Evolutionary conservation across 768 basidiomycete species (phyloP).

Genomic region (Saitozyma sp.): DNA sequence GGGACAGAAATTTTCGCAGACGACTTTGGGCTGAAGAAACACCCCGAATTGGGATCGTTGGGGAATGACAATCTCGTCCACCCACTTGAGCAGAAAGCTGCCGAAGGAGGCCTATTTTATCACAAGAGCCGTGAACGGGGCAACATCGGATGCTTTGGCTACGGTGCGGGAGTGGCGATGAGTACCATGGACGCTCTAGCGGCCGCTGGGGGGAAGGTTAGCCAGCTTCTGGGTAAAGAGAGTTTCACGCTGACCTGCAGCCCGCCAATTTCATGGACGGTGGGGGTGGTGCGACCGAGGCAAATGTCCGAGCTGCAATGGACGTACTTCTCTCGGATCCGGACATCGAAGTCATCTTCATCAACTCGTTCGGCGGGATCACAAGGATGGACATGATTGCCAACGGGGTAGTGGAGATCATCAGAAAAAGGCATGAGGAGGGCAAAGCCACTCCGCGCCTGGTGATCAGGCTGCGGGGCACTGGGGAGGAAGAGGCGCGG

Average conservation of each 20-base stretch:
- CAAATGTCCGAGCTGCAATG: conserved; percentile 16
- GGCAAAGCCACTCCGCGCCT: too few species aligned
- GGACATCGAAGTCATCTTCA: conserved; percentile 14
- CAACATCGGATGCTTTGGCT: conserved; percentile 15
- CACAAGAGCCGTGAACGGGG: conserved; percentile 10
- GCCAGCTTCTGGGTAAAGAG: background rate
- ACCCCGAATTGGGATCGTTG: background rate
- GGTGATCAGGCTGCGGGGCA: too few species aligned
- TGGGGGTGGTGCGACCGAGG: conserved; percentile 17
- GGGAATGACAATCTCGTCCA: background rate
- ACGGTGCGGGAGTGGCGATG: conserved; percentile 19
- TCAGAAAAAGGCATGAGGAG: too few species aligned
- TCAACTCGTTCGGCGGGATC: conserved; percentile 19
- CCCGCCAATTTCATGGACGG: conserved; percentile 21
- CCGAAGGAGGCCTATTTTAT: conserved; percentile 5
- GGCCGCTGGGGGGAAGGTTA: conserved; percentile 10
- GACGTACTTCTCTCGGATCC: conserved; percentile 12
- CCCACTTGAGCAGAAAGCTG: background rate
- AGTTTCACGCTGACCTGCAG: background rate
- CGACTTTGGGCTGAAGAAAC: background rate
- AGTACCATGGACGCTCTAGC: conserved; percentile 18
- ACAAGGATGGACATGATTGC: too few species aligned
- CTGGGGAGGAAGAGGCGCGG: too few species aligned
- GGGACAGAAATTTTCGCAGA: too few species aligned
- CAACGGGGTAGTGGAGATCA: too few species aligned